Base-by-base conservation (phyloP, 169 alveolate species). In the Neospora caninum region DNA sequence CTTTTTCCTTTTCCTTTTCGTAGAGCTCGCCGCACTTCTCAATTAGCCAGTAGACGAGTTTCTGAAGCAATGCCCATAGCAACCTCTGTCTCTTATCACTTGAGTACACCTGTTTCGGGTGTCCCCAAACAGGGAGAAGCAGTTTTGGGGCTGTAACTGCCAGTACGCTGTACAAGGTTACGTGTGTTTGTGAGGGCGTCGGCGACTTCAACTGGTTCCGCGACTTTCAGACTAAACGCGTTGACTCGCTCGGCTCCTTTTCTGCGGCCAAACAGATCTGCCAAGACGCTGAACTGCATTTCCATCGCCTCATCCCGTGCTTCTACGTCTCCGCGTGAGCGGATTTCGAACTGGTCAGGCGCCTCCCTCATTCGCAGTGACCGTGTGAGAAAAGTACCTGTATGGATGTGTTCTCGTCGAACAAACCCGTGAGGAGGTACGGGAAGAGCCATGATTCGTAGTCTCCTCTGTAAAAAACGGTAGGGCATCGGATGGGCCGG, bases 361-460 rank as follows among this genome's bases (percentile, higher is more conserved):
- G 58, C 58, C 22, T 4, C 13, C 13, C 22, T 49, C 58, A 49
- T 13, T 49, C 22, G 58, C 58, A 49, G 13, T 13, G 13, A 49
- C 58, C 13, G 13, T 13, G 58, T 49, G 58, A 39, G 69, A 82
- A 25, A 34, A 0, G 0, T 82, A 96, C 97, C 92, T 96, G 95
- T 1, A 98, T 97, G 43, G 96, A 96, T 84, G 96, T 96, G 95
- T 96, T 96, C 54, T 96, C 93, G 95, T 98, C 99, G 95, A 97
- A 97, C 22, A 98, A 96, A 25, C 99, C 99, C 39, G 98, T 95
- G 42, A 98, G 92, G 10, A 98, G 94, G 94, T 98, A 98, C 6
- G 99, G 99, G 73, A 97, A 97, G 43, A 98, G 70, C 96, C 99
- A 96, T 49, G 98, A 95, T 73, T 97, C 98, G 95, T 97, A 98